Conservation (phyloP, 495 filamentous ascomycete species). For the Lophiostoma macrostomum region DNA sequence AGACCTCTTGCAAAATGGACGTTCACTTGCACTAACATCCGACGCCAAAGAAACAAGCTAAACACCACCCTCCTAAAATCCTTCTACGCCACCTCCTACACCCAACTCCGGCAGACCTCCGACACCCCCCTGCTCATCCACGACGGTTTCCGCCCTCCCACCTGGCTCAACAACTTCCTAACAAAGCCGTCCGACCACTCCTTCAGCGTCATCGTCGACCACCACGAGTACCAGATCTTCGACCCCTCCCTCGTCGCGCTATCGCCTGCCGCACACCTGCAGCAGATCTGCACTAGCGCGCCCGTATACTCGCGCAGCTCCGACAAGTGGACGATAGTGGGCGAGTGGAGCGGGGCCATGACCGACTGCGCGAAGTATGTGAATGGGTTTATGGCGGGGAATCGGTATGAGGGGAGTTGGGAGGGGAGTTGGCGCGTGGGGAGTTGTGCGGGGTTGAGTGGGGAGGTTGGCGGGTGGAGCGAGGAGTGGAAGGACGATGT, state of each 20-base stretch:
- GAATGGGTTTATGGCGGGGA: slow-evolving; percentile 62
- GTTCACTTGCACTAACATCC: no score
- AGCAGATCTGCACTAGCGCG: slow-evolving; percentile 43
- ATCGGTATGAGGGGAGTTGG: slow-evolving; percentile 57
- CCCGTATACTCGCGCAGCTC: slow-evolving; percentile 37
- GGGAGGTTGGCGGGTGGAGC: slow-evolving; percentile 40
- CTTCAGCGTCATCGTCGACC: slow-evolving; percentile 46
- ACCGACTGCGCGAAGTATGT: slow-evolving; percentile 73
- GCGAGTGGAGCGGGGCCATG: slow-evolving; percentile 59
- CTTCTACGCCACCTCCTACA: slow-evolving; percentile 64
- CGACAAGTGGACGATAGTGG: slow-evolving; percentile 48
- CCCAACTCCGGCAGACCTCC: slow-evolving; percentile 51
- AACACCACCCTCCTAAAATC: slow-evolving; percentile 49
- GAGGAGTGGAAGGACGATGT: slow-evolving; percentile 39
- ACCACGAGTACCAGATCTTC: slow-evolving; percentile 53
- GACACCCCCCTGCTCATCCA: slow-evolving; percentile 59
- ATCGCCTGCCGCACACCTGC: slow-evolving; percentile 41
- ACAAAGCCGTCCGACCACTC: slow-evolving; percentile 39
- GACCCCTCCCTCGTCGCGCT: slow-evolving; percentile 36
- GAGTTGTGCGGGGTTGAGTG: slow-evolving; percentile 42
- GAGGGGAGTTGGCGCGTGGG: slow-evolving; percentile 39
- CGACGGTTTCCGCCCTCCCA: slow-evolving; percentile 58
- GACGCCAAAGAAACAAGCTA: no score
- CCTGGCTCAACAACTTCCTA: slow-evolving; percentile 44
- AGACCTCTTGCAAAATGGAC: no score